phyloP scores from a whole-genome alignment of 1,139 yeast genomes.

The Hyphopichia burtonii region DNA sequence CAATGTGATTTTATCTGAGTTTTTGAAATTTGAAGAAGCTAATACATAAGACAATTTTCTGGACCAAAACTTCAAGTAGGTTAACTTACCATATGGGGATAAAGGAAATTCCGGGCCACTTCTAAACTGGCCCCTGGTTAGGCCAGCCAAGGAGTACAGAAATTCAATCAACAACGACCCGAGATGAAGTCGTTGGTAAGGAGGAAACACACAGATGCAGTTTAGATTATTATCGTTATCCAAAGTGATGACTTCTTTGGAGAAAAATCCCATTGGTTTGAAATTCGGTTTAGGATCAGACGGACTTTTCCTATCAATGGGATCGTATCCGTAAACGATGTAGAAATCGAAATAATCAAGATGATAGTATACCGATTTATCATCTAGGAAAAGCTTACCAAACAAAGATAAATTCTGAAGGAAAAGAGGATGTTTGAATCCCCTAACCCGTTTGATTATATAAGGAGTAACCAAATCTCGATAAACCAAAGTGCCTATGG shows the following conservation, averaged over 20 bases:
- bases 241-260: conserved; percentile 83
- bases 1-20: conserved; percentile 36
- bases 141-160: conserved; percentile 68
- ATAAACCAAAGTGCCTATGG: conserved; percentile 69
- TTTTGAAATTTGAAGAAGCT: conserved; percentile 5
- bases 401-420: conserved; percentile 82
- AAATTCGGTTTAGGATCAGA: conserved; percentile 11
- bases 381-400: conserved; percentile 87
- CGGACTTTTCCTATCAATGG: conserved; percentile 19
- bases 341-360: conserved; percentile 81
- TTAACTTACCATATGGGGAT: conserved; percentile 73
- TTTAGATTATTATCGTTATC: conserved; percentile 80
- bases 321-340: conserved; percentile 55
- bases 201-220: conserved; percentile 89
- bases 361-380: conserved; percentile 81
- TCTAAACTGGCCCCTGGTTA: conserved; percentile 43
- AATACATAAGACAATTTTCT: conserved; percentile 28
- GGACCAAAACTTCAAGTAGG: conserved; percentile 82
- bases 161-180: conserved; percentile 83
- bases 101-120: conserved; percentile 95
- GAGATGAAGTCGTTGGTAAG: conserved; percentile 74
- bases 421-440: conserved; percentile 59
- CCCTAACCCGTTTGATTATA: conserved; percentile 64
- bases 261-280: conserved; percentile 85
- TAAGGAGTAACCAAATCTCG: conserved; percentile 49